Base-by-base conservation (phyloP, 768 basidiomycete genomes). In the Suillus variegatus region DNA sequence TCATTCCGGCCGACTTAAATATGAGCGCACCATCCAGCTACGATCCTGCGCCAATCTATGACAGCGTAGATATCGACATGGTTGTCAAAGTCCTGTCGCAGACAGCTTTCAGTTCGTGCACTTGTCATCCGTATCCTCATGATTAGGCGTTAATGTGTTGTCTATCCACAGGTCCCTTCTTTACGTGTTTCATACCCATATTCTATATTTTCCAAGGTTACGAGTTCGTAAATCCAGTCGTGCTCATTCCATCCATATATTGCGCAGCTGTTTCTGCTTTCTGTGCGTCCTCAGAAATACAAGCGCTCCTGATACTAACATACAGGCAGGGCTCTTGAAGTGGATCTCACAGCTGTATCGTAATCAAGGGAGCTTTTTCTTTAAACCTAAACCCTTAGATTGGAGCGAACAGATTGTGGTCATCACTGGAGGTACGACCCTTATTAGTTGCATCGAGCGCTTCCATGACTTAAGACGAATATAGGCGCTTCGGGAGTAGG, bases 361-460 rank as follows among this genome's bases (percentile, higher is more conserved):
- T 62, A 95, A 93, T 71, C 88, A 91, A 75, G 85, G 85, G 36
- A 88, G 81, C 68, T 73, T 89, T 25, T 75, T 94, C 28, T 87
- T 87, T 65, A 81, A 84, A 0, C 87, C 89, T 3, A 74, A 79
- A 16, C 83, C 78, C 44, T 76, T 95, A 36, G 88, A 95, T 69
- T 98, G 96, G 97, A 85, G 85, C 54, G 88, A 95, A 55, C 93
- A 98, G 77, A 87, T 97, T 63, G 89, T 98, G 6, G 81, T 98
- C 46, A 82, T 99, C 64, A 98, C 97, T 8, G 97, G 97, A 61
- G 96, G 95, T 92, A 65, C 56, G 85, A 49, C n/a, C 54, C n/a
- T 56, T 51, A 6, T 46, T 25, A 18, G 51, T 57, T 35, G 22
- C 14, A 58, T 58, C 13, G 6, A 9, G 41, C n/a, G 22, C 2